Evolutionary conservation across 495 filamentous ascomycete genomes (phyloP), one percentile per base, ranked within the genome.

Genomic region (Trichocladium uniseriatum): DNA sequence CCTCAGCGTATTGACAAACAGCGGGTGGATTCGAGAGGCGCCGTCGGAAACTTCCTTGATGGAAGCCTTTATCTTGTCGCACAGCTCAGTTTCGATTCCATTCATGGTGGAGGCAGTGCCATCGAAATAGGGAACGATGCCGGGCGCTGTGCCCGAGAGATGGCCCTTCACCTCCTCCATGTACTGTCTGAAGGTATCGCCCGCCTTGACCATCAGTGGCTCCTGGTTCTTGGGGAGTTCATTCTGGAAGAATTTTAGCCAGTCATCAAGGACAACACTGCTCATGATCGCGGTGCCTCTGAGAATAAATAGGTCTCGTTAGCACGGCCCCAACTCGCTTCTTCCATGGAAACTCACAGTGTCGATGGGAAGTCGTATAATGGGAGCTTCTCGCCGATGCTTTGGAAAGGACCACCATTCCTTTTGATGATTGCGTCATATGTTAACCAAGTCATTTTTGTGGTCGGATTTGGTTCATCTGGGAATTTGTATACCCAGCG

Each of bases 401-500:
- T 53, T 18, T 32, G 31, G 45, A 54, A 62, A 8, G 35, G 29
- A 0, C 47, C 56, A 0, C 59, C 59, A 11, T 31, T 14, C 7
- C 47, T 27, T 4, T 28, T 54, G 0, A 62, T 21, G 24, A 51
- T 59, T 0, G 56, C 56, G 5, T 51, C 15, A 16, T 54, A 62
- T 0, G 50, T 59, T 2, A 9, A 16, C 38, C 45, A 54, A 24
- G 34, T 11, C 3, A 59, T 48, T 5, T 47, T 54, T 1, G 13
- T 10, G 15, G 24, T 20, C 0, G 40, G 45, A 6, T 43, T 40
- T 1, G 2, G 16, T 6, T 45, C 35, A 6, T 54, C 41, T 1
- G 59, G 48, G 11, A 46, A 47, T 32, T 54, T 53, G 36, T 54
- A 44, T 2, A 38, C 36, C 56, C 56, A 62, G 8, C 51, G 38